Conservation (phyloP, 805 yeast genomes). For the Schwanniomyces occidentalis region DNA sequence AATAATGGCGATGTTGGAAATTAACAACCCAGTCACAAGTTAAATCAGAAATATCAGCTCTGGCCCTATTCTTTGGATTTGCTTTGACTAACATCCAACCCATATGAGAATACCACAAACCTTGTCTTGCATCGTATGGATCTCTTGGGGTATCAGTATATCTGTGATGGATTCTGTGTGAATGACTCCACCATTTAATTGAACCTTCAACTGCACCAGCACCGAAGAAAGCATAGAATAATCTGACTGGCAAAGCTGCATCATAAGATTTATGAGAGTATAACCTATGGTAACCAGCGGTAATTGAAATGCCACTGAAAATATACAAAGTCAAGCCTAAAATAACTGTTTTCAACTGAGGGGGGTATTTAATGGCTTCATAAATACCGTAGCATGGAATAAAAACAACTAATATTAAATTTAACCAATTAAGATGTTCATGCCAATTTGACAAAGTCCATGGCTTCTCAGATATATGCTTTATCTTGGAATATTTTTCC, state of each 20-base stretch:
- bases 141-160: constrained; percentile 82
- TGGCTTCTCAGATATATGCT: constrained; percentile 75
- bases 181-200: constrained; percentile 87
- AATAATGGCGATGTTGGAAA: constrained; percentile 80
- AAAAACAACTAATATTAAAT: constrained; percentile 60
- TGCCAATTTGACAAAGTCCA: constrained; percentile 76
- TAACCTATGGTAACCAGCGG: constrained; percentile 82
- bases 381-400: constrained; percentile 58
- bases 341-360: constrained; percentile 51
- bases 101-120: constrained; percentile 81
- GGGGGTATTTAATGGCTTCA: constrained; percentile 46
- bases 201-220: constrained; percentile 85
- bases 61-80: constrained; percentile 77
- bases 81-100: constrained; percentile 85
- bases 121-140: constrained; percentile 83
- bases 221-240: constrained; percentile 74
- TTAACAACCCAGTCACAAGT: constrained; percentile 76
- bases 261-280: constrained; percentile 76
- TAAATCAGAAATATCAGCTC: constrained; percentile 80
- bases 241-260: constrained; percentile 59
- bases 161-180: constrained; percentile 84
- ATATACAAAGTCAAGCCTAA: constrained; percentile 56
- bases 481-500: constrained; percentile 37
- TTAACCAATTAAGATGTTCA: constrained; percentile 77
- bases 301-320: constrained; percentile 71